These are phyloP conservation scores for Cucurbita argyrosperma DNA, from an alignment of 306 rosid species.

Conservation along the genomic window DNA sequence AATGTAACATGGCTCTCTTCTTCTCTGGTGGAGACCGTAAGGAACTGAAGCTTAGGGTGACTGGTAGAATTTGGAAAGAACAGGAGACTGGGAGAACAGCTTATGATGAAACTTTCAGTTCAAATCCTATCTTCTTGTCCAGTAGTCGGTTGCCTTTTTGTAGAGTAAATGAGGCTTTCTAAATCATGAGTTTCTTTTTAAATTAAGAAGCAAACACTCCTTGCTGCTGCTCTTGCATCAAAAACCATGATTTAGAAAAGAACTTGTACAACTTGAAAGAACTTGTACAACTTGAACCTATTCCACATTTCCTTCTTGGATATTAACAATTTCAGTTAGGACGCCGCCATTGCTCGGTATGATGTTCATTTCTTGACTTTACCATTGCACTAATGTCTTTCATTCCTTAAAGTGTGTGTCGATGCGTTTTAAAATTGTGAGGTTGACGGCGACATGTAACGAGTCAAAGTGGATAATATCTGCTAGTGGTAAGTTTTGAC, in stretches of 20 bases:
- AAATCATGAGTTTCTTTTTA: conserved; percentile 30
- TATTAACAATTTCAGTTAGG: not conserved
- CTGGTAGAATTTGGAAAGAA: conserved; percentile 92
- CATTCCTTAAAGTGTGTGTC: no score
- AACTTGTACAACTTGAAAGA: not conserved
- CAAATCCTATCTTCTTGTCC: not conserved
- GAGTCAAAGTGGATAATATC: no score
- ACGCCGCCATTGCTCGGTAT: not conserved
- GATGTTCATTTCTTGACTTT: not conserved
- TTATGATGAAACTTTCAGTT: conserved; percentile 1
- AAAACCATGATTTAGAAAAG: conserved; percentile 3
- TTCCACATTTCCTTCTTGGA: not conserved
- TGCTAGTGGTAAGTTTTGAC: no score
- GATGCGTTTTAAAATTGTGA: no score
- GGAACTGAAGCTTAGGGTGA: conserved; percentile 73
- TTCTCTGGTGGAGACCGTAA: conserved; percentile 66
- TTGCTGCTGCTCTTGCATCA: conserved; percentile 42
- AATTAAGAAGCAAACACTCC: conserved; percentile 57
- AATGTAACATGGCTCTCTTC: conserved; percentile 80
- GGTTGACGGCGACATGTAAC: no score
- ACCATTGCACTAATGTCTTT: no score
- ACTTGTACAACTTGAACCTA: not conserved
- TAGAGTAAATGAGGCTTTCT: conserved; percentile 5
- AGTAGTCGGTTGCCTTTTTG: not conserved
- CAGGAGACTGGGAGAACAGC: conserved; percentile 18